A percentile compares a stretch with the other conserved stretches of the same genome.
Evolutionary conservation across 345 rosid species (phyloP).

Genomic region (Garcia nutans): DNA sequence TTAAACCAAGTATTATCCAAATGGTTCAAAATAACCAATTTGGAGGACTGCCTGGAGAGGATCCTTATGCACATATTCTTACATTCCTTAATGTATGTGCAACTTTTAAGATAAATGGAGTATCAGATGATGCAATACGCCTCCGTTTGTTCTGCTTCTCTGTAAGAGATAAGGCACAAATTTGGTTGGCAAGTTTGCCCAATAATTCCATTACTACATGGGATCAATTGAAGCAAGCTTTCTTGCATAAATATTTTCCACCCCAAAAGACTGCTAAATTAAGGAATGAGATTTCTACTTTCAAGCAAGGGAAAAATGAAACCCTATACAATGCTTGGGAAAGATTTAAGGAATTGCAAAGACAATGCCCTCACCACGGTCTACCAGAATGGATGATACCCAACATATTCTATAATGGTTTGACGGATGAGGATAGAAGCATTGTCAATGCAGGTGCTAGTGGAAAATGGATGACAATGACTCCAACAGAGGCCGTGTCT

Average conservation of each 20-base stretch:
- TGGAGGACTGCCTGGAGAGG: neutral
- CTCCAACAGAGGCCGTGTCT: neutral
- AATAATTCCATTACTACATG: no score
- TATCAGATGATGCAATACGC: no score
- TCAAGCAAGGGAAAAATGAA: neutral
- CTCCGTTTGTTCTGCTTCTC: no score
- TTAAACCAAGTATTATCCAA: neutral
- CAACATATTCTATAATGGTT: neutral
- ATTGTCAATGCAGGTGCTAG: neutral
- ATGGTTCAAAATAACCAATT: neutral
- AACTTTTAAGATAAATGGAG: no score
- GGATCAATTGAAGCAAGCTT: no score
- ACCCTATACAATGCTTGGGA: no score
- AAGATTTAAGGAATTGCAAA: no score
- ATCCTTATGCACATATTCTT: neutral
- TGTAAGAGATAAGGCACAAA: no score
- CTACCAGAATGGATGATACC: neutral
- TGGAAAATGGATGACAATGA: neutral
- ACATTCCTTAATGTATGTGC: neutral
- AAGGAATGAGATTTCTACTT: neutral
- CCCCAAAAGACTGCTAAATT: neutral
- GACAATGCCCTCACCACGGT: neutral
- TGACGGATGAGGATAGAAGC: neutral
- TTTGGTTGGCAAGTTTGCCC: no score
- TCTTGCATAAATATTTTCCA: neutral